These are phyloP conservation scores for Colletotrichum neosansevieriae DNA, from an alignment of 2,329 filamentous ascomycete species.

Conservation along the genomic window DNA sequence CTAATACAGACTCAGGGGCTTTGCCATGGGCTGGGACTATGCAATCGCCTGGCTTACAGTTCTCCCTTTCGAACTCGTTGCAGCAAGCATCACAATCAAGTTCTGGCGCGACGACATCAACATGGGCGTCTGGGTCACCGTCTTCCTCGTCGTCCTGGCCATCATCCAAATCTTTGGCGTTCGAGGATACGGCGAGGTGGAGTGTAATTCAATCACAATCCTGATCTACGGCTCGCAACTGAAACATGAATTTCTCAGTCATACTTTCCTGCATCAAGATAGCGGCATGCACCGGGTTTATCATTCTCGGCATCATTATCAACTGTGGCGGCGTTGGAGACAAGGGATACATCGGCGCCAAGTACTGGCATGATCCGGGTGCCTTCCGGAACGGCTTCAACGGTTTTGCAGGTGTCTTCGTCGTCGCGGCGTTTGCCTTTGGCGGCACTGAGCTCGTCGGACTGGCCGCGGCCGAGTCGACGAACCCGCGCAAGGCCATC, in stretches of 20 bases:
- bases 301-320: conserved; percentile 43
- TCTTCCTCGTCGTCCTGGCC: conserved; percentile 57
- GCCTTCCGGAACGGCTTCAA: conserved; percentile 44
- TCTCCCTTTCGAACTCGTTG: conserved; percentile 78
- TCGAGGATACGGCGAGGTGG: conserved; percentile 69
- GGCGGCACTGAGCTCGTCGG: conserved; percentile 44
- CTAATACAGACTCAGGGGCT: conserved; percentile 53
- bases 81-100: conserved; percentile 79
- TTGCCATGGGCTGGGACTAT: conserved; percentile 66
- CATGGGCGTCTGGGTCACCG: conserved; percentile 66
- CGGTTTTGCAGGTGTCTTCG: conserved; percentile 43
- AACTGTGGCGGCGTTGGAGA: conserved; percentile 42
- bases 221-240: too few species aligned
- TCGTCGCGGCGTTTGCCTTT: conserved; percentile 42
- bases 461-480: conserved; percentile 44
- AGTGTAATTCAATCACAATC: conserved; percentile 50
- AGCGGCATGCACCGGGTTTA: conserved; percentile 36
- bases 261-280: conserved; percentile 69
- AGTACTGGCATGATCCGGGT: conserved; percentile 43
- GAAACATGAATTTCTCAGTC: conserved; percentile 43
- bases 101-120: conserved; percentile 67
- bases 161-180: conserved; percentile 64
- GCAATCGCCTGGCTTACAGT: conserved; percentile 76
- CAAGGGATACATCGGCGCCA: conserved; percentile 41
- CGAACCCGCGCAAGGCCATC: conserved; percentile 44